Conservation (phyloP, 495 filamentous ascomycete genomes). For the Aspergillus diversus region DNA sequence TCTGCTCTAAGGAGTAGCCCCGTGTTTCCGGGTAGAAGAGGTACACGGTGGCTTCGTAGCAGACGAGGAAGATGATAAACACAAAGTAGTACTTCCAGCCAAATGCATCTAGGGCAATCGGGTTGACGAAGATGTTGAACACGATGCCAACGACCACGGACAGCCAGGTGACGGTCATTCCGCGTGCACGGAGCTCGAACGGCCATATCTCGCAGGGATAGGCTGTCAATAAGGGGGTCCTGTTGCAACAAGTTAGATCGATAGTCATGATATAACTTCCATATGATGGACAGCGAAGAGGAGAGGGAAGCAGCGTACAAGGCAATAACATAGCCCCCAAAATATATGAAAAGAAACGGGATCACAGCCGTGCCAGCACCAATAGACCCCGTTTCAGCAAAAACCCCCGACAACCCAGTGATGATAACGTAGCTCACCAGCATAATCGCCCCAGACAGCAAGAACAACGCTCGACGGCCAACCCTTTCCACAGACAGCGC, state of each 20-base stretch:
- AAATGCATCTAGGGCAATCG: constrained; percentile 59
- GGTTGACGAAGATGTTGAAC: constrained; percentile 60
- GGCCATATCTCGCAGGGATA: constrained; percentile 68
- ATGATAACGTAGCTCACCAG: constrained; percentile 58
- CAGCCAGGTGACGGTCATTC: constrained; percentile 64
- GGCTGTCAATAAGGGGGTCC: constrained; percentile 62
- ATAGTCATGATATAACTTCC: no score
- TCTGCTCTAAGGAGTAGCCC: constrained; percentile 66
- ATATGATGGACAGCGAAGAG: no score
- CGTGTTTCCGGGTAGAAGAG: constrained; percentile 71
- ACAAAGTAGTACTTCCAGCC: constrained; percentile 63
- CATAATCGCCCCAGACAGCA: constrained; percentile 59
- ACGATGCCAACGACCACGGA: constrained; percentile 57
- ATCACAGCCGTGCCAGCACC: constrained; percentile 56
- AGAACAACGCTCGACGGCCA: constrained; percentile 60
- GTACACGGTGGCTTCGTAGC: constrained; percentile 63
- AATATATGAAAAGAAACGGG: constrained; percentile 64
- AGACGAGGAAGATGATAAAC: constrained; percentile 57
- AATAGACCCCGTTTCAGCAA: constrained; percentile 36
- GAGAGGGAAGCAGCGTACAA: constrained; percentile 38
- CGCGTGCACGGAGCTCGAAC: constrained; percentile 66
- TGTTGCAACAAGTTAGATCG: constrained; percentile 6
- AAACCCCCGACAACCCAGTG: constrained; percentile 58
- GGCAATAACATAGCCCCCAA: constrained; percentile 59
- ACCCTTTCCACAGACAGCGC: constrained; percentile 58